Base-by-base conservation (phyloP, 352 stramenopile genomes). In the Pythium vanterpoolii region DNA sequence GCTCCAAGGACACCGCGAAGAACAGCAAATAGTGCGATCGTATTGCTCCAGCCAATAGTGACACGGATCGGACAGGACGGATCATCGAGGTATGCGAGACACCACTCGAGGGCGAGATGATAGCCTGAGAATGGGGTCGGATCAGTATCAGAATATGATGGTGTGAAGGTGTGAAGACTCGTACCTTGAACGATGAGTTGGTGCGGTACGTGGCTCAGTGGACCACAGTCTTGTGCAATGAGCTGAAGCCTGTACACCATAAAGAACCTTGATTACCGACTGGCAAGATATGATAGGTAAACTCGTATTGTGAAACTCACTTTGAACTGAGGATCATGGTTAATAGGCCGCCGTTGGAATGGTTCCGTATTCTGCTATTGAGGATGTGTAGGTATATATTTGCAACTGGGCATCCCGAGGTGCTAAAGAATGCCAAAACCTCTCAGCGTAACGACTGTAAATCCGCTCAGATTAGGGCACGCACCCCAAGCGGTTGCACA, bases 331-430 rank as follows among this genome's bases (percentile, higher is more conserved):
- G 40, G 3, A 79, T 44, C 36, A 71, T 62, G 45, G 72, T 65
- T 26, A 86, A 77, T 31, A 86, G 62, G 1, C 74, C 78, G 1
- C 65, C 71, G 53, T 88, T 76, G 0, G 60, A 52, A 38, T 83
- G 69, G 40, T 62, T 73, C 18, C 62, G 52, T 16, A 82, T 65
- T 61, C 78, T 76, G 66, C 69, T 83, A 52, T 77, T 72, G 6
- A 89, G 66, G 11, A 89, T 79, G 39, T 87, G 79, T 6, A 78
- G 57, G 52, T 79, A 82, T n/a, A 75, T 66, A 42, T 81, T 84
- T 18, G 76, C 67, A 8, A 86, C 65, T 23, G 79, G 72, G 18
- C 79, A 89, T 13, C 60, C 54, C 7, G 52, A 60, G 23, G 21
- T 33, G 7, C 60, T 57, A 33, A 23, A 59, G 19, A 47, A 46